A percentile compares a stretch with the other conserved stretches of the same genome.
Evolutionary conservation across 441 rosid species (phyloP).

Genomic region (Populus hybrid): DNA sequence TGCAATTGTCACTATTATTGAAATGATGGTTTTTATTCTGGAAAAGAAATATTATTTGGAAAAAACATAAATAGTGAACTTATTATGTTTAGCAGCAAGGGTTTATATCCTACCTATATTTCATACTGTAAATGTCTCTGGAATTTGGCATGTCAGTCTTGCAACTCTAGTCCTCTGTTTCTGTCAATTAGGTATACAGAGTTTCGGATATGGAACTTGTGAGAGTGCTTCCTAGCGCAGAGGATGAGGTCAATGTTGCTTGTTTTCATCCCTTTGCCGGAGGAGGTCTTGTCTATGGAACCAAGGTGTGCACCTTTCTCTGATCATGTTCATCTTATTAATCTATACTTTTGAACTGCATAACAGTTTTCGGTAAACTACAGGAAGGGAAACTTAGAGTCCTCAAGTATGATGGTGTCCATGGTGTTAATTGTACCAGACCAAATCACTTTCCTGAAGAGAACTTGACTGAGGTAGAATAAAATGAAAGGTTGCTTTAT

Average conservation of each 20-base stretch:
- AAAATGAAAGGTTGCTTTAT: conserved; percentile 15
- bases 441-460: conserved; percentile 50
- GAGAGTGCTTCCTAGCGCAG: conserved; percentile 87
- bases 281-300: conserved; percentile 91
- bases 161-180: conserved; percentile 7
- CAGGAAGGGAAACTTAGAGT: conserved; percentile 95
- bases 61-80: background rate
- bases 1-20: background rate
- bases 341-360: conserved; percentile 13
- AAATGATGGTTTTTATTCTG: background rate
- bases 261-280: conserved; percentile 87
- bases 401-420: conserved; percentile 63
- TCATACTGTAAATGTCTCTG: no score
- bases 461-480: conserved; percentile 69
- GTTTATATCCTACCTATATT: background rate
- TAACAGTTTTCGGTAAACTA: conserved; percentile 22
- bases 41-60: background rate
- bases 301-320: conserved; percentile 52
- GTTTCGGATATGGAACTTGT: conserved; percentile 97
- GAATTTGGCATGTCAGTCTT: background rate
- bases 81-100: background rate
- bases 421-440: conserved; percentile 41
- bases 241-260: conserved; percentile 95
- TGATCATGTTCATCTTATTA: background rate
- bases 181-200: conserved; percentile 64